phyloP scores from a whole-genome alignment of 208 protist species.

The Blechomonas ayalai region DNA sequence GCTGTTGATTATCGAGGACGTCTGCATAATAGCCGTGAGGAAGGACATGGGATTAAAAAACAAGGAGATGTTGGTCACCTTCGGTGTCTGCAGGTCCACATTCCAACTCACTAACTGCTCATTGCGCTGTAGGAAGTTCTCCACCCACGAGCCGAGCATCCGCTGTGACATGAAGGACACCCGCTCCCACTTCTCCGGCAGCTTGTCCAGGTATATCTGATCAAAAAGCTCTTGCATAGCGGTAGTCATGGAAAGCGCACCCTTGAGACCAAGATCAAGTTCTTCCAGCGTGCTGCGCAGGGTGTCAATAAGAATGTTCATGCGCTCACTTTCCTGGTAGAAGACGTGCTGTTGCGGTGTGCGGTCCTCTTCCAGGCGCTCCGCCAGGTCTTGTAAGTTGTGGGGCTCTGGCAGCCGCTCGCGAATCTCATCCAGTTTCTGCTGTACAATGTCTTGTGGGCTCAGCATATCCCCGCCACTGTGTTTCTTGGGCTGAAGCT shows the following conservation, averaged over 20 bases:
- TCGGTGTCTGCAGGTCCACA: conserved; percentile 89
- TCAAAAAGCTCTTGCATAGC: conserved; percentile 92
- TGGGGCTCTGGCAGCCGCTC: conserved; percentile 87
- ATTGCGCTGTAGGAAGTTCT: conserved; percentile 93
- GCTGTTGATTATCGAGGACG: conserved; percentile 95
- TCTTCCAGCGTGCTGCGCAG: conserved; percentile 93
- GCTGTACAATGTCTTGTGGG: conserved; percentile 87
- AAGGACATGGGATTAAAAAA: conserved; percentile 99
- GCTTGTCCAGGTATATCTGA: conserved; percentile 87
- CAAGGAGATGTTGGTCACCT: conserved; percentile 92
- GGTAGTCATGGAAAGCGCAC: conserved; percentile 91
- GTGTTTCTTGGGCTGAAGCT: conserved; percentile 94
- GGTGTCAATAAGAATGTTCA: conserved; percentile 94
- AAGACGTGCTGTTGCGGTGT: conserved; percentile 97
- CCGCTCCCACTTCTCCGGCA: conserved; percentile 93
- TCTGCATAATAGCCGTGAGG: conserved; percentile 98
- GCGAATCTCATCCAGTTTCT: conserved; percentile 90
- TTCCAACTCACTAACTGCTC: conserved; percentile 94
- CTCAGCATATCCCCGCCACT: conserved; percentile 79
- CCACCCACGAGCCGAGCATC: conserved; percentile 93
- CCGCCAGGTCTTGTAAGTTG: conserved; percentile 89
- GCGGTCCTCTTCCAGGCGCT: conserved; percentile 94
- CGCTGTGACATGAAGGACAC: conserved; percentile 96
- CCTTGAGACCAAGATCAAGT: conserved; percentile 95
- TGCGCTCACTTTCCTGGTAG: conserved; percentile 97